Percentiles rank a stretch among this genome's conserved stretches.
Conservation (phyloP, 2,329 filamentous ascomycete genomes). For the Cytospora schulzeri region DNA sequence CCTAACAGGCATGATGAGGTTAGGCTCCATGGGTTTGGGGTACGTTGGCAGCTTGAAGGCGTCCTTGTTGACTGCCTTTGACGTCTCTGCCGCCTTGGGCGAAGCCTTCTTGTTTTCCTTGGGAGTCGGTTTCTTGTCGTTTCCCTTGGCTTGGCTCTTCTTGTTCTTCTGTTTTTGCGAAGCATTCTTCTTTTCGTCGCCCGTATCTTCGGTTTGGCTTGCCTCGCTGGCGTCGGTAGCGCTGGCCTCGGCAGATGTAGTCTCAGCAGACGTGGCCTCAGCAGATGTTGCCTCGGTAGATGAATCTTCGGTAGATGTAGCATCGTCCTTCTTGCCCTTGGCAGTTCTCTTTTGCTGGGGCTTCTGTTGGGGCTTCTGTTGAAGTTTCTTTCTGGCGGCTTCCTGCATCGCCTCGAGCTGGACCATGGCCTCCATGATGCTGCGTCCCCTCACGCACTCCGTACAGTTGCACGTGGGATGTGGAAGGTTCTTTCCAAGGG, state of each 20-base stretch:
- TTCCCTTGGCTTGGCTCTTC: constrained; percentile 7
- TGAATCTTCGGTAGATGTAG: constrained; percentile 4
- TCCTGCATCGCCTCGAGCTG: constrained; percentile 13
- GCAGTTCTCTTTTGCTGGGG: constrained; percentile 30
- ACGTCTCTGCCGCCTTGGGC: constrained; percentile 26
- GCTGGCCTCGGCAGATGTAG: constrained; percentile 16
- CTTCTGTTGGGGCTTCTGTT: constrained; percentile 10
- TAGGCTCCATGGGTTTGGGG: constrained; percentile 37
- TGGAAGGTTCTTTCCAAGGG: constrained; percentile 36
- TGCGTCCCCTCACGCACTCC: constrained; percentile 36
- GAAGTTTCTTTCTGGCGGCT: background rate
- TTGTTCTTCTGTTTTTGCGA: constrained; percentile 27
- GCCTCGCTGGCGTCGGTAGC: constrained; percentile 21
- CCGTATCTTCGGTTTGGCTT: constrained; percentile 11
- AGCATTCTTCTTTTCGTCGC: constrained; percentile 29
- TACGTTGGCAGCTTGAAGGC: constrained; percentile 27
- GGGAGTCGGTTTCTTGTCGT: constrained; percentile 17
- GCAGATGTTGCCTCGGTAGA: constrained; percentile 6
- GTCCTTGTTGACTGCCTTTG: constrained; percentile 20
- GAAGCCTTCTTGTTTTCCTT: constrained; percentile 2
- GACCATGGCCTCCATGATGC: constrained; percentile 31
- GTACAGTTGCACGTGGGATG: constrained; percentile 41
- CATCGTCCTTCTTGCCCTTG: constrained; percentile 23
- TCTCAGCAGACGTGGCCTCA: background rate
- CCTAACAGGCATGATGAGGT: constrained; percentile 50